Conservation (phyloP, 805 yeast genomes). For the Pichia pseudocactophila region DNA sequence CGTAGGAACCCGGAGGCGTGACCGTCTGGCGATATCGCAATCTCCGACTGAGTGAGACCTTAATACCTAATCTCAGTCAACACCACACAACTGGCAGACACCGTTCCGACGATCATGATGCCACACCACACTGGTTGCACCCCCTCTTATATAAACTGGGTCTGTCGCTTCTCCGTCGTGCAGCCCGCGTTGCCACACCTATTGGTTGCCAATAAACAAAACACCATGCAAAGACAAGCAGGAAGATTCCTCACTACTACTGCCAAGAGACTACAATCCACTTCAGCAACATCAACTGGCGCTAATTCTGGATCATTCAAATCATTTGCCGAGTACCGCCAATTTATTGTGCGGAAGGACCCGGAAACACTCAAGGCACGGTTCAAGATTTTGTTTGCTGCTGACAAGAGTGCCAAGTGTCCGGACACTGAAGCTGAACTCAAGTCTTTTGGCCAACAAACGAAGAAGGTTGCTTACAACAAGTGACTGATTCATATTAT, state of each 20-base stretch:
- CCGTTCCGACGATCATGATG: too few relatives aligned
- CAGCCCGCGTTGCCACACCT: neutral
- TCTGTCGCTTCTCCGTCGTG: too few relatives aligned
- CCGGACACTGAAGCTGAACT: slow-evolving; percentile 13
- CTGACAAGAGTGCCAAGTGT: slow-evolving; percentile 7
- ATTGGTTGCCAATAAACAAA: too few relatives aligned
- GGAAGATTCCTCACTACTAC: slow-evolving; percentile 2
- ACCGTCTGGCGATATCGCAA: neutral
- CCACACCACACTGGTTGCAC: neutral
- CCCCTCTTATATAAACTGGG: too few relatives aligned
- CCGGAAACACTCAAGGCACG: slow-evolving; percentile 14
- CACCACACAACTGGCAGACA: too few relatives aligned
- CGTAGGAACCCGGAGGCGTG: neutral
- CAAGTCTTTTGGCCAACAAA: slow-evolving; percentile 6
- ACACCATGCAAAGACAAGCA: neutral
- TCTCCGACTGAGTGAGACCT: neutral
- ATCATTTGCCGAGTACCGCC: slow-evolving; percentile 22
- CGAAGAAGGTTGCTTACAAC: slow-evolving; percentile 15
- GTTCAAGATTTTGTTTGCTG: slow-evolving; percentile 11
- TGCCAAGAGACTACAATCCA: neutral
- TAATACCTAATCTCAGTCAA: too few relatives aligned
- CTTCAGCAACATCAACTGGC: neutral
- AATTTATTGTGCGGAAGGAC: slow-evolving; percentile 14
- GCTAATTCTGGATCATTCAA: slow-evolving; percentile 13
- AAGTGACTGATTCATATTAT: too few relatives aligned